Base-by-base conservation (phyloP, 2,329 filamentous ascomycete species). In the Paraphaeosphaeria minitans region DNA sequence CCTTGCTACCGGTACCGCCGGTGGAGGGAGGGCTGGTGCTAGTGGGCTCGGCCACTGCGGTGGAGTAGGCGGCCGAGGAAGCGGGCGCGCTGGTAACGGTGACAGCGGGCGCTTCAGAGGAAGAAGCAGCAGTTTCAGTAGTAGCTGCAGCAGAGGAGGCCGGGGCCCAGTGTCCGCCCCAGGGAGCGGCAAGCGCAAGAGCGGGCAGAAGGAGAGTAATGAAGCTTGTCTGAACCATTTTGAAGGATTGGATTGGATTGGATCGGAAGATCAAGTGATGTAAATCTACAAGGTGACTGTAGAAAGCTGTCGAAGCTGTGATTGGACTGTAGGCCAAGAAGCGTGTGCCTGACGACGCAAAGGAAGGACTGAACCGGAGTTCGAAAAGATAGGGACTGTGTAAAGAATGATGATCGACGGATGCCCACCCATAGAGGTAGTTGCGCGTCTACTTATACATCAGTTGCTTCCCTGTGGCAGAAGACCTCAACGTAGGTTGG, bases 161-260 rank as follows among this genome's bases (percentile, higher is more conserved):
- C 24, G 33, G n/a, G 37, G 31, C 46, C 22, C 14, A 39, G 8
- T 50, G 22, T 7, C 19, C n/a, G 33, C 42, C 35, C 14, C 41
- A 42, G 21, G 57, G 57, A 21, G 53, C 57, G 35, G 33, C 55
- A 42, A 59, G 49, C 19, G 57, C 57, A 27, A 59, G 41, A 24
- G 27, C 45, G 24, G 57, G 57, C 41, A 59, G 27, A 50, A 59
- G 53, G 43, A 56, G 53, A 16, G 57, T 46, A n/a, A 59, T 37
- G 53, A 59, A 27, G 42, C 27, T 59, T 42, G 48, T 45, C 16
- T 47, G 35, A 39, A 59, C 53, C 57, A 59, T 59, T 53, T 56
- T 59, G 53, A 52, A 52, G 27, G 52, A 55, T 50, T 55, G 45
- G 27, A 42, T 42, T n/a, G n/a, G n/a, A 33, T 22, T 42, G 19